phyloP scores from a whole-genome alignment of 2,329 filamentous ascomycete genomes.

The Exophiala spinifera region DNA sequence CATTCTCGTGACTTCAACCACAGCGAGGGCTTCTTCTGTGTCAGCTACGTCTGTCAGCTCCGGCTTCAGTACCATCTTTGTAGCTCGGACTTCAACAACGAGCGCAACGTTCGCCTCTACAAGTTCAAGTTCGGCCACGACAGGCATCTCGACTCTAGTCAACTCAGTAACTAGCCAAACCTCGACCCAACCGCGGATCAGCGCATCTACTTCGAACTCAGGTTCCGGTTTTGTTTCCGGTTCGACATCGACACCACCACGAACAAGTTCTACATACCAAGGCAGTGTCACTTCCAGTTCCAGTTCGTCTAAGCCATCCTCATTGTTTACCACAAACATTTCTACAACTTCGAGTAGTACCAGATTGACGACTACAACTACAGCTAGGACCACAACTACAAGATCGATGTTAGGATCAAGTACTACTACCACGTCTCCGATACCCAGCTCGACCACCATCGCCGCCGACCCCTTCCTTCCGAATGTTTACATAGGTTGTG shows the following conservation, averaged over 20 bases:
- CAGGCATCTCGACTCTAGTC: not conserved
- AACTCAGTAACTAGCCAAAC: too few species aligned
- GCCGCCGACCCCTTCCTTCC: constrained; percentile 12
- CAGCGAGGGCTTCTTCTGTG: not conserved
- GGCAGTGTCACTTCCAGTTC: not conserved
- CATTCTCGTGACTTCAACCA: not conserved
- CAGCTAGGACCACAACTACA: not conserved
- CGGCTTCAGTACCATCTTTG: constrained; percentile 3
- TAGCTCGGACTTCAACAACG: not conserved
- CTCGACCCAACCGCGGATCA: too few species aligned
- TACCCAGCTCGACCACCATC: not conserved
- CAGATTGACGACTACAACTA: not conserved
- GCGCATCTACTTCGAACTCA: too few species aligned
- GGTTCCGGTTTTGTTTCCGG: too few species aligned
- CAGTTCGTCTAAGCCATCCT: not conserved
- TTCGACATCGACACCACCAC: too few species aligned
- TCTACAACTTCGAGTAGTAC: not conserved
- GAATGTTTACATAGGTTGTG: constrained; percentile 18
- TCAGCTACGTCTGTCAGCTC: not conserved
- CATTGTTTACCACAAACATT: not conserved
- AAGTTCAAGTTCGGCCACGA: not conserved
- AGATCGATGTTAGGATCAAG: not conserved
- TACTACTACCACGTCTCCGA: not conserved
- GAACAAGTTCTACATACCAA: not conserved
- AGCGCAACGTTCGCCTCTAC: not conserved